Evolutionary conservation across 495 filamentous ascomycete genomes (phyloP), one percentile per base, ranked within the genome.

Genomic region (Penicillium robsamsonii): DNA sequence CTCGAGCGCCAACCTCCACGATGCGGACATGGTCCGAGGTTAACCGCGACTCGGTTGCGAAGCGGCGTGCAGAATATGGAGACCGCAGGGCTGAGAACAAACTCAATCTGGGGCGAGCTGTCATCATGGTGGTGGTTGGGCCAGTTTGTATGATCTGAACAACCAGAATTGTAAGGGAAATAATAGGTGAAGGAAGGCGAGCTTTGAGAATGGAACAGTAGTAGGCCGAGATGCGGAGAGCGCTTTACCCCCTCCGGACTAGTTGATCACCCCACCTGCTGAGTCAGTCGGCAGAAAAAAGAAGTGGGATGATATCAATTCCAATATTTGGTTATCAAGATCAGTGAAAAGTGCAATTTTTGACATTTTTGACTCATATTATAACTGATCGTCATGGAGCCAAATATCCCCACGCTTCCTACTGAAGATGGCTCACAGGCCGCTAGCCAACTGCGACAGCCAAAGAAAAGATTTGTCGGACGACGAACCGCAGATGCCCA

Each of bases 1-100:
- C 94, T 59, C 94, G 83, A 30, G 93, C 89, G 13, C 93, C 92
- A 57, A 97, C 94, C 74, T 98, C 94, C 53, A 97, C 87, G 57
- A 98, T 87, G 55, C 78, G 79, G 56, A 81, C 79, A 67, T 81
- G 77, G 56, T 77, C 79, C 73, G 76, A 69, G 56, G 72, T 69
- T 74, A 77, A 72, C 70, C 74, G 73, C 70, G 74, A 71, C 58
- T 78, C 73, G 55, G 75, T 78, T 51, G 75, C 59, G 67, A 72
- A 72, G 56, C 70, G 57, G 40, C 76, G 71, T 40, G 50, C 46
- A 20, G 47, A 45, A n/a, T 57, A 42, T 52, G 68, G 55, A n/a
- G 65, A 51, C 41, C 70, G 67, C 15, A 73, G 49, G 46, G 67
- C 66, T n/a, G 74, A 68, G 50, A 75, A 67, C 13, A 72, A 41